Evolutionary conservation across 805 yeast species (phyloP), one percentile per base, ranked within the genome.

Genomic region (Pichia exigua): DNA sequence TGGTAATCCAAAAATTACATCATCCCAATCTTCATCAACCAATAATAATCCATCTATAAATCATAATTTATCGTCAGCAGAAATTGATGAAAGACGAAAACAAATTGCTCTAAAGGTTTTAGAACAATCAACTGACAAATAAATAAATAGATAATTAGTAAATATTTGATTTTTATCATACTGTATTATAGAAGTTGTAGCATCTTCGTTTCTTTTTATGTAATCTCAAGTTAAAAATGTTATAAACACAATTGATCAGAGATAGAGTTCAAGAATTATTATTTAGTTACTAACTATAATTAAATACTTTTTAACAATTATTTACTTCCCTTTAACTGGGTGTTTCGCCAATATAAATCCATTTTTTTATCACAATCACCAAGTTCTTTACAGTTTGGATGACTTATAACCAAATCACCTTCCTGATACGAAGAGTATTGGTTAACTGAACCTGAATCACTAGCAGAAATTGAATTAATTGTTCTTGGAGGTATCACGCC

Each of bases 21-120:
- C 35, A 30, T n/a, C 8, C 12, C 35, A 30, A 30, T 13, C 20
- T 10, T 38, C 40, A 18, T 21, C 46, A 35, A 10, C 2, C 9
- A 35, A 35, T 35, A 17, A 4, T 9, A n/a, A 17, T n/a, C n/a
- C 7, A 15, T 5, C 44, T 5, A 27, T 42, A 12, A 38, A 46
- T 21, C 55, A 66, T 4, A 55, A 55, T 27, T 52, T 51, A 52
- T 56, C 52, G 17, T 54, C 60, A 3, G 54, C 59, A 15, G 79
- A 78, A 54, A 83, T 77, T 4, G 88, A 87, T 21, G 91, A 85
- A 60, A 76, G 92, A 66, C 78, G 91, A 67, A 78, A 87, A 68
- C 88, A 83, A 62, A 81, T 85, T 42, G 92, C 92, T 1, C 67
- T 85, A 52, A 85, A 84, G 62, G 87, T 85, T 18, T 71, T 85